Conservation (phyloP, 2,329 filamentous ascomycete genomes). For the Pestalotiopsis sp. region DNA sequence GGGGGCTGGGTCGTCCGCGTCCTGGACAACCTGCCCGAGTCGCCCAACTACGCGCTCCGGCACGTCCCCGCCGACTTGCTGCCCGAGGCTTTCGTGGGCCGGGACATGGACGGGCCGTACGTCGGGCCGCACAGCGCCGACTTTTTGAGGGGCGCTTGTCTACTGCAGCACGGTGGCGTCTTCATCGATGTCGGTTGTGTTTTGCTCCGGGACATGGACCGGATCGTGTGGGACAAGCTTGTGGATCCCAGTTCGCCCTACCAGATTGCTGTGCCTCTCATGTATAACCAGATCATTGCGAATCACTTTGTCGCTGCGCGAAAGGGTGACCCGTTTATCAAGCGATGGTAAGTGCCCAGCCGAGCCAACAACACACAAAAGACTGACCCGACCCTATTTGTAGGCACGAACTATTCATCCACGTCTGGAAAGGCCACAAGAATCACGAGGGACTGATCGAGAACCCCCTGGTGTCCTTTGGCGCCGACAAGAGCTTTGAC, state of each 20-base stretch:
- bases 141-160: conserved; percentile 44
- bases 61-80: conserved; percentile 39
- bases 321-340: conserved; percentile 4
- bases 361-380: conserved; percentile 1
- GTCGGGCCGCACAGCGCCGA: conserved; percentile 49
- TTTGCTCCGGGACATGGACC: conserved; percentile 42
- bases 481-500: conserved; percentile 27
- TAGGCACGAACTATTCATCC: conserved; percentile 39
- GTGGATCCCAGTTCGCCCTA: conserved; percentile 37
- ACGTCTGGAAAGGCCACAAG: conserved; percentile 32
- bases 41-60: conserved; percentile 37
- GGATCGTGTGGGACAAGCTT: conserved; percentile 41
- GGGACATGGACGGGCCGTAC: conserved; percentile 46
- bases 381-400: conserved; percentile 29
- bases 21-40: conserved; percentile 39
- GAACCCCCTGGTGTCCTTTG: conserved; percentile 31
- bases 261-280: conserved; percentile 32
- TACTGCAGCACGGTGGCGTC: conserved; percentile 44
- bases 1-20: conserved; percentile 41
- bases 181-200: conserved; percentile 48
- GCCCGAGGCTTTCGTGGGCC: conserved; percentile 43
- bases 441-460: conserved; percentile 28
- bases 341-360: conserved; percentile 17
- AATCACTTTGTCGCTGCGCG: conserved; percentile 5
- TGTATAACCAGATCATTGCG: conserved; percentile 9